These are phyloP conservation scores for Psilocybe subaeruginosa DNA, from an alignment of 768 basidiomycete species.

Conservation along the genomic window DNA sequence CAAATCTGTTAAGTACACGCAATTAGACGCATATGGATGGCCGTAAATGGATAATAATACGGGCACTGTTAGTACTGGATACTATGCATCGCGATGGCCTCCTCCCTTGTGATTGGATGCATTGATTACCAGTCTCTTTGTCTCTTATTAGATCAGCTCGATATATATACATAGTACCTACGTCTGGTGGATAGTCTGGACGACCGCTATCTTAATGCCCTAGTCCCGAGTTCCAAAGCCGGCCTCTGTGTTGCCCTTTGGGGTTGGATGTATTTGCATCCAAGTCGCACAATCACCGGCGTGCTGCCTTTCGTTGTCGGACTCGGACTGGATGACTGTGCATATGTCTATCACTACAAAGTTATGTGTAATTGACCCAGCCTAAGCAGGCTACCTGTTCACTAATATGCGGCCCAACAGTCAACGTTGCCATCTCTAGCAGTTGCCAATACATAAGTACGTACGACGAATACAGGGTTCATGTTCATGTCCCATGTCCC, in stretches of 20 bases:
- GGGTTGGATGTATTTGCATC: not conserved
- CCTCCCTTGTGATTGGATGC: not conserved
- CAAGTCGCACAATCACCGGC: not conserved
- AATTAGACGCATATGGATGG: no score
- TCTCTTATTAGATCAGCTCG: not conserved
- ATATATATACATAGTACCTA: no score
- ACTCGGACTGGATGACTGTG: no score
- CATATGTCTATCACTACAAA: no score
- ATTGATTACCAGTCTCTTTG: not conserved
- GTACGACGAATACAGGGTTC: not conserved
- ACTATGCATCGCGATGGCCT: not conserved
- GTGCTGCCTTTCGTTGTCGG: no score
- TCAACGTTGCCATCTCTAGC: not conserved
- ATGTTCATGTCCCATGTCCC: not conserved
- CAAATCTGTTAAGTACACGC: no score
- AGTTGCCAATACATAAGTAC: not conserved
- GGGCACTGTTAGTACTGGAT: not conserved
- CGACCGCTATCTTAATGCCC: constrained; percentile 2
- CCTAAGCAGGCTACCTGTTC: not conserved
- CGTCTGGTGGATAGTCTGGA: not conserved
- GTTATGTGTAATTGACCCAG: not conserved
- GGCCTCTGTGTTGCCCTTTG: not conserved
- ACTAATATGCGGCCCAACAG: not conserved
- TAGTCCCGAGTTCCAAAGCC: constrained; percentile 3
- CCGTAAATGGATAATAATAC: not conserved